A percentile compares a stretch with the other conserved stretches of the same genome.
Evolutionary conservation across 2,329 filamentous ascomycete species (phyloP).

Genomic region (Trichoderma lentiforme): DNA sequence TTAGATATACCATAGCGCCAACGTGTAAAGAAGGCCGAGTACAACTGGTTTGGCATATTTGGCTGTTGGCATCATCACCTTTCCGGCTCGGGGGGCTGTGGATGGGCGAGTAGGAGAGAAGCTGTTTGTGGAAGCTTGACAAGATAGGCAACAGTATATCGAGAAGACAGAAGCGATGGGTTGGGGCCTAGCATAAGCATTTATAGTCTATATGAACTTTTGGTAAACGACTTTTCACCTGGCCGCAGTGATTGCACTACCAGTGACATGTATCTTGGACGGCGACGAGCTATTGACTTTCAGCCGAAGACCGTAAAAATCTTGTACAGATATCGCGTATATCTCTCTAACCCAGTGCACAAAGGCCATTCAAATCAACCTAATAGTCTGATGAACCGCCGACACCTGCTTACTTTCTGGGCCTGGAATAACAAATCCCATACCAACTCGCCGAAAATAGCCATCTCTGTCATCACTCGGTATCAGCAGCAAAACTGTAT

Average conservation of each 20-base stretch:
- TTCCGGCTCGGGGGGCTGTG: neutral
- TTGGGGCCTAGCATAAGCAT: neutral
- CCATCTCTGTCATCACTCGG: neutral
- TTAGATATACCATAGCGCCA: no score
- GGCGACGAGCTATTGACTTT: neutral
- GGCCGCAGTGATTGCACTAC: neutral
- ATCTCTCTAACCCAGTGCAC: neutral
- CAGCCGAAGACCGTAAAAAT: neutral
- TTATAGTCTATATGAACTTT: neutral
- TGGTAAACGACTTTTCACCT: neutral
- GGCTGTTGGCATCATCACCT: neutral
- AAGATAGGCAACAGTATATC: neutral
- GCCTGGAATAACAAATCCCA: neutral
- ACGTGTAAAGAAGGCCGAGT: no score
- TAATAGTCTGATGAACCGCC: neutral
- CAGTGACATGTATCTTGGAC: neutral
- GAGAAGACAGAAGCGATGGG: neutral
- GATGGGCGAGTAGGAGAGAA: neutral
- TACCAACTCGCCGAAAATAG: neutral
- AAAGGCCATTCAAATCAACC: neutral
- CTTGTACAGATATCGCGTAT: neutral
- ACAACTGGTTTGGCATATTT: no score
- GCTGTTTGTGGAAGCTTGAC: neutral
- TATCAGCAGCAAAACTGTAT: neutral
- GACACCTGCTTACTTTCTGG: neutral